Percentiles rank a stretch among this genome's conserved stretches.
These are phyloP conservation scores for Penicillium taxi DNA, from an alignment of 495 filamentous ascomycete species.

Conservation along the genomic window DNA sequence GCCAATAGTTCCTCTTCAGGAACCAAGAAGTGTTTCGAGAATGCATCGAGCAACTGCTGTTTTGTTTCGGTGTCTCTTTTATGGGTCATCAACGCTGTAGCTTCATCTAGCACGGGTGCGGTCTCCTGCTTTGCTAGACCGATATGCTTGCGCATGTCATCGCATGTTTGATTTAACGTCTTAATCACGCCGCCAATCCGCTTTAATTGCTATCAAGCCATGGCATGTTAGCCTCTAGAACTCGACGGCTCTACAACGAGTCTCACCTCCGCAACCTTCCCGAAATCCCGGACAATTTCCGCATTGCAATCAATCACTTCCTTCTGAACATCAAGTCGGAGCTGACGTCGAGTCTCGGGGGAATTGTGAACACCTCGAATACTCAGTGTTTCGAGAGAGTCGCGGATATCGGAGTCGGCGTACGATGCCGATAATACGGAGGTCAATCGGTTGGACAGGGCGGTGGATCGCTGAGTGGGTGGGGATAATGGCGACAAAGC, in stretches of 20 bases:
- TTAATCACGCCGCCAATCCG: constrained; percentile 73
- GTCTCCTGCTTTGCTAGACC: constrained; percentile 66
- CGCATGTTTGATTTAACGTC: constrained; percentile 71
- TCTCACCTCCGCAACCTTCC: constrained; percentile 77
- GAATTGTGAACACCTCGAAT: constrained; percentile 63
- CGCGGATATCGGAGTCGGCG: constrained; percentile 83
- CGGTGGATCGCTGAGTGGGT: constrained; percentile 45
- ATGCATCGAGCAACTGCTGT: constrained; percentile 72
- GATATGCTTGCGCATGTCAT: constrained; percentile 73
- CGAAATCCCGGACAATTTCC: constrained; percentile 83
- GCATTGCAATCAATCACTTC: constrained; percentile 93
- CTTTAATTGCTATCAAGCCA: constrained; percentile 61
- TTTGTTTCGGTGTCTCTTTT: constrained; percentile 76
- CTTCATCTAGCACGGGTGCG: constrained; percentile 68
- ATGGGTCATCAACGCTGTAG: constrained; percentile 63
- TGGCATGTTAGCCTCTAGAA: constrained; percentile 6
- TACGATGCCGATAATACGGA: constrained; percentile 86
- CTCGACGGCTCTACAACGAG: background rate
- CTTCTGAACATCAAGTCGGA: constrained; percentile 80
- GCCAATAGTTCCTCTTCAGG: constrained; percentile 66
- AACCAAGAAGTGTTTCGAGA: constrained; percentile 76
- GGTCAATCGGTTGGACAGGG: constrained; percentile 67
- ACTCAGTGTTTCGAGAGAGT: constrained; percentile 74
- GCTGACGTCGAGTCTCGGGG: constrained; percentile 66
- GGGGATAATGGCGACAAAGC: constrained; percentile 29